These are phyloP conservation scores for Serendipita sp. DNA, from an alignment of 768 basidiomycete species.

Conservation along the genomic window DNA sequence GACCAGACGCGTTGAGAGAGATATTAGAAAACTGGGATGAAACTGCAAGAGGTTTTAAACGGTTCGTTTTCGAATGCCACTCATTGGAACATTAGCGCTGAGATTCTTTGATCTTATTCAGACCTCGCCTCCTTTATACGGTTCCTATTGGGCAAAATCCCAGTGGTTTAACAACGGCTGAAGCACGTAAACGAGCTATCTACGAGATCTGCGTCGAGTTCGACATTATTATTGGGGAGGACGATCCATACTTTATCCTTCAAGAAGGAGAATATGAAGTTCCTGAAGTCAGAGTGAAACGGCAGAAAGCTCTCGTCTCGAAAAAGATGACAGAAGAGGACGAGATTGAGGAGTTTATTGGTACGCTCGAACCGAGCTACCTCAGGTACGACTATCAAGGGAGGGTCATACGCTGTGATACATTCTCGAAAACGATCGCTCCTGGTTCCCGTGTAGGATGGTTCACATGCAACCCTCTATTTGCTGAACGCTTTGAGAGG, in stretches of 20 bases:
- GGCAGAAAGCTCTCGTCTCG: background rate
- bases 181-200: slow-evolving; percentile 53
- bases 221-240: slow-evolving; percentile 63
- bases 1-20: slow-evolving; percentile 40
- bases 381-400: slow-evolving; percentile 62
- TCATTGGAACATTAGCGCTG: background rate
- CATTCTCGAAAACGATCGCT: slow-evolving; percentile 65
- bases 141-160: slow-evolving; percentile 75
- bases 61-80: slow-evolving; percentile 22
- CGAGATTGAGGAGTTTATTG: slow-evolving; percentile 32
- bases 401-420: slow-evolving; percentile 68
- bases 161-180: slow-evolving; percentile 48
- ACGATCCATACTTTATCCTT: slow-evolving; percentile 70
- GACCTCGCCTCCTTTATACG: slow-evolving; percentile 58
- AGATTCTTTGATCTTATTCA: slow-evolving; percentile 14
- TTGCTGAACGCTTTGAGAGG: slow-evolving; percentile 59
- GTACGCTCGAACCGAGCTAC: slow-evolving; percentile 42
- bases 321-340: slow-evolving; percentile 13
- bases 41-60: slow-evolving; percentile 32
- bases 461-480: slow-evolving; percentile 60
- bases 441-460: slow-evolving; percentile 67
- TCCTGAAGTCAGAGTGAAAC: slow-evolving; percentile 24
- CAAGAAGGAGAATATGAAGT: slow-evolving; percentile 39
- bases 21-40: slow-evolving; percentile 54
- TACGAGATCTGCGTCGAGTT: slow-evolving; percentile 70